These are phyloP conservation scores for Triadica sebifera DNA, from an alignment of 345 rosid genomes.

Conservation along the genomic window DNA sequence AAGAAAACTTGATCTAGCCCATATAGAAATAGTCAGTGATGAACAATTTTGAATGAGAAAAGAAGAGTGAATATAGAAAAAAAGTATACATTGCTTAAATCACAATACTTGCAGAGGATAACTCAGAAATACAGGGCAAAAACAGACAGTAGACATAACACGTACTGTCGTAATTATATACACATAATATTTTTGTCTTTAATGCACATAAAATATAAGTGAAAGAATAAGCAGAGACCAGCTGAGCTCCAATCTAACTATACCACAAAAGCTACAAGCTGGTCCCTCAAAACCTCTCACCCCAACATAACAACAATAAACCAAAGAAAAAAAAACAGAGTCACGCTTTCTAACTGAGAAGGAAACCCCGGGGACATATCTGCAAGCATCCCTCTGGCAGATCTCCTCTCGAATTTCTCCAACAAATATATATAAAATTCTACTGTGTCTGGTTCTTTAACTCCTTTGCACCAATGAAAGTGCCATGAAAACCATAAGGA, in stretches of 20 bases:
- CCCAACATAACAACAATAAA: constrained; percentile 6
- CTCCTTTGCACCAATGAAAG: constrained; percentile 55
- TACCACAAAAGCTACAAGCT: constrained; percentile 62
- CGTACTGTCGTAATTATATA: not conserved
- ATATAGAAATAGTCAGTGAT: too few relatives aligned
- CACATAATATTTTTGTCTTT: not conserved
- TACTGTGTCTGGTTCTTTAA: constrained; percentile 45
- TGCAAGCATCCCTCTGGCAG: constrained; percentile 70
- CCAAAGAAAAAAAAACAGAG: not conserved
- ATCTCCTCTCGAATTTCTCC: constrained; percentile 40
- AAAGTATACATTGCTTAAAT: too few relatives aligned
- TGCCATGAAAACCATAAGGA: constrained; percentile 87
- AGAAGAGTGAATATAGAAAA: too few relatives aligned
- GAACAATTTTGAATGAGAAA: too few relatives aligned
- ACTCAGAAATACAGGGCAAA: not conserved
- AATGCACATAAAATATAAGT: not conserved
- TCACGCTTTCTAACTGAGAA: constrained; percentile 28
- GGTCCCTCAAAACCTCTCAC: constrained; percentile 40
- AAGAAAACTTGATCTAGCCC: too few relatives aligned
- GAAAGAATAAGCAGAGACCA: constrained; percentile 47
- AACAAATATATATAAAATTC: not conserved
- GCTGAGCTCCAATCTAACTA: constrained; percentile 67
- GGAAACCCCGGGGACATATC: constrained; percentile 66
- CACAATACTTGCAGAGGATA: not conserved
- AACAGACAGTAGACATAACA: not conserved